Percentiles rank a stretch among this genome's conserved stretches.
phyloP scores from a whole-genome alignment of 257 asterid genomes.

The Plantago elongata region DNA sequence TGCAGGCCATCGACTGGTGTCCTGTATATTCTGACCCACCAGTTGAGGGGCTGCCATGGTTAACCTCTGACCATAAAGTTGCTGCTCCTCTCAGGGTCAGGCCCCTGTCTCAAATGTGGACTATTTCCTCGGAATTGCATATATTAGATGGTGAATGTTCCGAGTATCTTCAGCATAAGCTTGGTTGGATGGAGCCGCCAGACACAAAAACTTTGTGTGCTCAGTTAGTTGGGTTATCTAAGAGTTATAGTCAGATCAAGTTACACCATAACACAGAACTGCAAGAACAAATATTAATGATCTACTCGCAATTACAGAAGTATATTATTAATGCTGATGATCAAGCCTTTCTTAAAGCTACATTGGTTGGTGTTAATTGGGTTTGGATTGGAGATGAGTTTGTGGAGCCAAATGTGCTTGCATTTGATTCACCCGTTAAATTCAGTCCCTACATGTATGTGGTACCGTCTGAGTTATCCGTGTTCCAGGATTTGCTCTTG shows the following conservation, averaged over 20 bases:
- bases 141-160: constrained; percentile 80
- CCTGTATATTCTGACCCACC: constrained; percentile 75
- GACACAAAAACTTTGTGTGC: constrained; percentile 50
- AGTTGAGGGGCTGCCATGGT: constrained; percentile 71
- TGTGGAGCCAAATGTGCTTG: constrained; percentile 73
- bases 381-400: constrained; percentile 99
- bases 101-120: constrained; percentile 89
- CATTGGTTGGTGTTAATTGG: constrained; percentile 61
- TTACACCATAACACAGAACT: constrained; percentile 46
- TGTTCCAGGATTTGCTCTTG: constrained; percentile 79
- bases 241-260: constrained; percentile 45
- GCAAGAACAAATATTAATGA: constrained; percentile 57
- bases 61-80: constrained; percentile 39
- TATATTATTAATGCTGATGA: constrained; percentile 45
- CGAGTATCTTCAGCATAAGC: constrained; percentile 48
- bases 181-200: constrained; percentile 75
- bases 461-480: constrained; percentile 85
- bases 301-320: constrained; percentile 75
- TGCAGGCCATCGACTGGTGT: constrained; percentile 77
- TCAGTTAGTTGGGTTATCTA: constrained; percentile 67
- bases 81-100: constrained; percentile 69
- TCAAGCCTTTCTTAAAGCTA: constrained; percentile 43
- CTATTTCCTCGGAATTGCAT: constrained; percentile 66
- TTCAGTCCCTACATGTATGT: constrained; percentile 90
- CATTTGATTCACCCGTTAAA: constrained; percentile 94